A percentile compares a stretch with the other conserved stretches of the same genome.
Evolutionary conservation across 345 rosid genomes (phyloP).

Genomic region (Abelmoschus esculentus): DNA sequence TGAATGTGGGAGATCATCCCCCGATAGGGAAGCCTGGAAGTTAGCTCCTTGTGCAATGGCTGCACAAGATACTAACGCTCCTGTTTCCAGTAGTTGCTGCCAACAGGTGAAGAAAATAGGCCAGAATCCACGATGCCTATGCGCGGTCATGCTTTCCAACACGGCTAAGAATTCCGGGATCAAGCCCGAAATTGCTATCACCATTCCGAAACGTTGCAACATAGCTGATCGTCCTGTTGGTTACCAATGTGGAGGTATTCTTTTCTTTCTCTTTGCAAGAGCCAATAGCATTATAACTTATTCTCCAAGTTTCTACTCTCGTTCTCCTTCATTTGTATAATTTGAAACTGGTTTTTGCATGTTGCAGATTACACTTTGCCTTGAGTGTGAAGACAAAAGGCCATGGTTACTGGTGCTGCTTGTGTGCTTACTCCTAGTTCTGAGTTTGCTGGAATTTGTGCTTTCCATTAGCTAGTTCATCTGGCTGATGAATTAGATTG

Average conservation of each 20-base stretch:
- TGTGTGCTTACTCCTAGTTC: neutral
- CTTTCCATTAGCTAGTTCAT: neutral
- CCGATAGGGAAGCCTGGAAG: slow-evolving; percentile 77
- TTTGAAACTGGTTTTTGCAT: neutral
- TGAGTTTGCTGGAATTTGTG: neutral
- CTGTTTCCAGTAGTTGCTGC: slow-evolving; percentile 66
- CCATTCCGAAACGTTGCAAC: slow-evolving; percentile 89
- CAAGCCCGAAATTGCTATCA: slow-evolving; percentile 64
- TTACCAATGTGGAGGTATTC: slow-evolving; percentile 76
- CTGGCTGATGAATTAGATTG: slow-evolving; percentile 3
- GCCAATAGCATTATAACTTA: neutral
- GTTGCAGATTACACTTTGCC: slow-evolving; percentile 13
- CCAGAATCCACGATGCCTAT: slow-evolving; percentile 66
- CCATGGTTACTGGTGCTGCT: neutral
- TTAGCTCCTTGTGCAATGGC: slow-evolving; percentile 80
- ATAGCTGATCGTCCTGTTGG: slow-evolving; percentile 68
- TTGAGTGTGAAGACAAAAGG: slow-evolving; percentile 1
- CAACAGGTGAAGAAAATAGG: slow-evolving; percentile 58
- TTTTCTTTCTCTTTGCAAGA: neutral
- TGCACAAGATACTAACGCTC: slow-evolving; percentile 40
- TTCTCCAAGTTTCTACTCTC: neutral
- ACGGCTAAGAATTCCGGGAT: slow-evolving; percentile 67
- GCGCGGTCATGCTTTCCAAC: slow-evolving; percentile 81
- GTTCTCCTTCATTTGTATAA: neutral
- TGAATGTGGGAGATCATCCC: slow-evolving; percentile 68